A percentile compares a stretch with the other conserved stretches of the same genome.
phyloP scores from a whole-genome alignment of 1,284 basidiomycete species.

The Tetrapyrgos nigripes region DNA sequence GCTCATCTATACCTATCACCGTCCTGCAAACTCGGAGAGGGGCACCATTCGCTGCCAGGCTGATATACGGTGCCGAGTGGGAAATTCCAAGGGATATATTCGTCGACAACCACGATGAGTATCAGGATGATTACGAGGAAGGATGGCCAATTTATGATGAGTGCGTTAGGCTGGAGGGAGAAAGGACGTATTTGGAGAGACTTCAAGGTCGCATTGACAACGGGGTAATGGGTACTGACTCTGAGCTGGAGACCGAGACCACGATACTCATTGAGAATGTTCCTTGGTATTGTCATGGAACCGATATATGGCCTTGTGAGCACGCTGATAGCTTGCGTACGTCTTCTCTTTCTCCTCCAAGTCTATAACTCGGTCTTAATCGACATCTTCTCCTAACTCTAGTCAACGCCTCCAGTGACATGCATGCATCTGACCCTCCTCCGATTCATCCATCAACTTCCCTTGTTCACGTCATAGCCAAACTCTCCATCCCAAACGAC shows the following conservation, averaged over 20 bases:
- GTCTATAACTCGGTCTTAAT: not conserved
- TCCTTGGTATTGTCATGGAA: conserved; percentile 8
- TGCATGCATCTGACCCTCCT: too few species aligned
- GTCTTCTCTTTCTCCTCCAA: too few species aligned
- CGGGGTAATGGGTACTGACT: not conserved
- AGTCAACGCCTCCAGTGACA: too few species aligned
- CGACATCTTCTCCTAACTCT: too few species aligned
- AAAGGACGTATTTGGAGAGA: not conserved
- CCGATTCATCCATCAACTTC: conserved; percentile 39
- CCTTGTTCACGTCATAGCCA: conserved; percentile 37
- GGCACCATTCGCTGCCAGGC: conserved; percentile 32
- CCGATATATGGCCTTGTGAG: not conserved
- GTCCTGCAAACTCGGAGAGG: conserved; percentile 20
- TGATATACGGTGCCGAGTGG: conserved; percentile 29
- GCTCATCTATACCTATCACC: conserved; percentile 32
- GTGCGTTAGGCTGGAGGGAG: conserved; percentile 1
- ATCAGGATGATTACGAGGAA: conserved; percentile 11
- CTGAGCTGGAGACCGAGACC: not conserved
- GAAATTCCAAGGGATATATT: conserved; percentile 29
- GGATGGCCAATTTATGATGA: conserved; percentile 6
- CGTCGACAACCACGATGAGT: conserved; percentile 19
- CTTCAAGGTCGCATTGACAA: not conserved
- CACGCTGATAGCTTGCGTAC: too few species aligned
- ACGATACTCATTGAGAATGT: conserved; percentile 5
- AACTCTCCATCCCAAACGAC: conserved; percentile 36